Evolutionary conservation across 768 basidiomycete genomes (phyloP).

Genomic region (Cytidiella melzeri): DNA sequence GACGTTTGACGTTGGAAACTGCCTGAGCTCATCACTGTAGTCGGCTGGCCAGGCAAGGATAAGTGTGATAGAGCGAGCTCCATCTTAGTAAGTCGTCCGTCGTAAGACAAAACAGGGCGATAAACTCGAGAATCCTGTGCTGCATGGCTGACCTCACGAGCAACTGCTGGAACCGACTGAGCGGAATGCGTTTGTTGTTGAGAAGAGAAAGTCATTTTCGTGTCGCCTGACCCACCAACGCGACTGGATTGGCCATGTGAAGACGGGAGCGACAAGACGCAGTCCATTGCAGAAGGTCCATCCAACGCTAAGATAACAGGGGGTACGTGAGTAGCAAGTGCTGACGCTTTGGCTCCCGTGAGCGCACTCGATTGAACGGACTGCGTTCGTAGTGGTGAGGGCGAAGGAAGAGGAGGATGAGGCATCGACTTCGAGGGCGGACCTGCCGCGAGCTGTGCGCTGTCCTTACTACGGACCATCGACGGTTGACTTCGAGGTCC

Average conservation of each 20-base stretch:
- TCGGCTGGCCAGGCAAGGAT: background rate
- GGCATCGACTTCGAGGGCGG: no score
- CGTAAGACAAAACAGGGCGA: background rate
- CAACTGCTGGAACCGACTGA: background rate
- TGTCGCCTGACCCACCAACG: background rate
- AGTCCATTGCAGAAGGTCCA: background rate
- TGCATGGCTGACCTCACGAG: background rate
- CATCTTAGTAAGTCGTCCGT: no score
- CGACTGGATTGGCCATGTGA: background rate
- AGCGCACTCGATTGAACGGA: no score
- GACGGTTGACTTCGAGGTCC: no score
- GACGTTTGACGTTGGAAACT: no score
- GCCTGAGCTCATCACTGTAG: no score
- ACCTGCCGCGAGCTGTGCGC: no score
- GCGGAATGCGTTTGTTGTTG: background rate
- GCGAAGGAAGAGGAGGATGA: no score
- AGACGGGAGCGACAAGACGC: background rate
- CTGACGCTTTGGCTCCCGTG: no score
- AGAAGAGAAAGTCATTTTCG: background rate
- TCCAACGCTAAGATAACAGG: background rate
- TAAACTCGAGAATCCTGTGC: background rate
- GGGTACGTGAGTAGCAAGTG: background rate
- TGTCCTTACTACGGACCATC: no score
- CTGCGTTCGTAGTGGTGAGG: no score
- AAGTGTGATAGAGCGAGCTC: no score